A percentile compares a stretch with the other conserved stretches of the same genome.
These are phyloP conservation scores for Coelastrella sp. DNA, from an alignment of 139 green algal species.

Conservation along the genomic window DNA sequence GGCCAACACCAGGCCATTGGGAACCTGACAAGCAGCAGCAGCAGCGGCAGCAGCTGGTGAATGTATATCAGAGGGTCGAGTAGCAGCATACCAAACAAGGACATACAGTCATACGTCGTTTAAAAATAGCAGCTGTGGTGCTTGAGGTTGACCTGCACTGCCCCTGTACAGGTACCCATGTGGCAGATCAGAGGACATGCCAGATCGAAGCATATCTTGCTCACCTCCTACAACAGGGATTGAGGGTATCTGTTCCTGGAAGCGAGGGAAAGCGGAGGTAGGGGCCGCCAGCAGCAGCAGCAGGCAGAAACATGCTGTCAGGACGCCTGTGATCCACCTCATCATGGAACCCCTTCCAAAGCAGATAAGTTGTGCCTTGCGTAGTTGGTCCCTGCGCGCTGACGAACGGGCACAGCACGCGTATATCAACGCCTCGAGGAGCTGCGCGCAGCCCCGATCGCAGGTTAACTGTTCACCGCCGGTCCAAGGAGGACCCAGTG, in stretches of 20 bases:
- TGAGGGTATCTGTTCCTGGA: not conserved
- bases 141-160: no score
- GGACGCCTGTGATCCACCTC: not conserved
- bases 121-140: no score
- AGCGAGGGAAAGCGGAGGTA: not conserved
- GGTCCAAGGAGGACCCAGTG: not conserved
- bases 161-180: no score
- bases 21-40: not conserved
- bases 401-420: no score
- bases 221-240: not conserved
- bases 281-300: not conserved
- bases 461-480: not conserved
- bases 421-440: no score
- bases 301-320: not conserved
- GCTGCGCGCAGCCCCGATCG: not conserved
- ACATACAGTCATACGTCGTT: no score
- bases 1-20: slow-evolving; percentile 22
- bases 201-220: not conserved
- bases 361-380: not conserved
- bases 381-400: not conserved
- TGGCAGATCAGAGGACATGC: no score
- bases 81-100: no score
- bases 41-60: not conserved
- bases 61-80: no score
- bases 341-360: not conserved